These are phyloP conservation scores for Trichoderma atroviride DNA, from an alignment of 2,329 filamentous ascomycete species.

Conservation along the genomic window DNA sequence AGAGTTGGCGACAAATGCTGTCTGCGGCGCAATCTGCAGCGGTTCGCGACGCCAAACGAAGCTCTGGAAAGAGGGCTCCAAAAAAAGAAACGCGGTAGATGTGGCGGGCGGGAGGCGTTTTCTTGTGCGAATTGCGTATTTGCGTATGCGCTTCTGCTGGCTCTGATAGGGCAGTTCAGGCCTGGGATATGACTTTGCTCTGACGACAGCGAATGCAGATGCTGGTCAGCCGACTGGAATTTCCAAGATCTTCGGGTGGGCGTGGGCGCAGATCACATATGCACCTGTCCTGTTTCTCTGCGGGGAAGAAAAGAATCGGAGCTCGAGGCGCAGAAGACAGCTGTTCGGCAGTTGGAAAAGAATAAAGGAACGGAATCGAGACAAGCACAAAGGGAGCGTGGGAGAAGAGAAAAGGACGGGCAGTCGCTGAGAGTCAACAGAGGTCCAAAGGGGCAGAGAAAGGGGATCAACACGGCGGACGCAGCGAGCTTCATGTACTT, in stretches of 20 bases:
- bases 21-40: not conserved
- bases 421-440: constrained; percentile 5
- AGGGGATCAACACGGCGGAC: constrained; percentile 19
- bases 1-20: not conserved
- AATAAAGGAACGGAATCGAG: not conserved
- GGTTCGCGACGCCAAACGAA: not conserved
- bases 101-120: constrained; percentile 27
- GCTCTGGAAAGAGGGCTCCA: constrained; percentile 1
- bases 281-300: constrained; percentile 9
- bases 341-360: not conserved
- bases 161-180: not conserved
- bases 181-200: constrained; percentile 14
- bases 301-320: not conserved
- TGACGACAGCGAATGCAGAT: constrained; percentile 18
- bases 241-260: constrained; percentile 20
- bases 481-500: constrained; percentile 14
- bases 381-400: constrained; percentile 3
- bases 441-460: constrained; percentile 23
- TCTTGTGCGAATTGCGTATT: not conserved
- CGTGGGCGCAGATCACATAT: constrained; percentile 23
- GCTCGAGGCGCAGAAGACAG: not conserved
- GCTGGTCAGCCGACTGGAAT: constrained; percentile 20
- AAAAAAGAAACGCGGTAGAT: constrained; percentile 26
- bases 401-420: constrained; percentile 2
- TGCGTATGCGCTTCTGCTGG: not conserved